These are phyloP conservation scores for Lactarius indigo DNA, from an alignment of 768 basidiomycete species.

Conservation along the genomic window DNA sequence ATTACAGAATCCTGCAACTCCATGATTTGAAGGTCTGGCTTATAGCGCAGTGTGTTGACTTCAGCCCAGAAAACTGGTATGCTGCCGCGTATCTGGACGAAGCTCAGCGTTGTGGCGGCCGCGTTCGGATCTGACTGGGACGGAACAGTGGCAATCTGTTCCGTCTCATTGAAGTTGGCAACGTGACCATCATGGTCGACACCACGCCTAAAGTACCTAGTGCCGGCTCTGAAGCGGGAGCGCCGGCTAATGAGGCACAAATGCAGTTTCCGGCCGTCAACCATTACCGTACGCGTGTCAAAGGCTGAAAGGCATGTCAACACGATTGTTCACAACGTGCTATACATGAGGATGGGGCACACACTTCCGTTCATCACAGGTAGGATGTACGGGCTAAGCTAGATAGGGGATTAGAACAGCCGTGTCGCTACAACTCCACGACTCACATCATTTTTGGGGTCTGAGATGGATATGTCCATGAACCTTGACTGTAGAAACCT, in stretches of 20 bases:
- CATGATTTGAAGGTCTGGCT: conserved; percentile 96
- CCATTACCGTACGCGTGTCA: conserved; percentile 69
- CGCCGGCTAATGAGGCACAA: conserved; percentile 90
- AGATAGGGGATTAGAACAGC: conserved; percentile 23
- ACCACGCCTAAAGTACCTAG: conserved; percentile 94
- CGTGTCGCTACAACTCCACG: not conserved
- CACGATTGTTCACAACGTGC: conserved; percentile 1
- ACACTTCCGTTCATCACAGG: conserved; percentile 93
- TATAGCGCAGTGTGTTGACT: conserved; percentile 91
- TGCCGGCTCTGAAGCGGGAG: conserved; percentile 91
- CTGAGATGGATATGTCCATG: conserved; percentile 49
- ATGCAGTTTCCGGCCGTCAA: conserved; percentile 77
- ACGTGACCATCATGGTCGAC: conserved; percentile 86
- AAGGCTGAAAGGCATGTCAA: conserved; percentile 54
- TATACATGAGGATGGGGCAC: conserved; percentile 34
- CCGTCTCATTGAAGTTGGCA: conserved; percentile 98
- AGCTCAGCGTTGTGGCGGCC: conserved; percentile 66
- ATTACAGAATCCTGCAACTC: conserved; percentile 81
- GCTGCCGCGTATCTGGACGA: conserved; percentile 91
- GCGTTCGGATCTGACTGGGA: conserved; percentile 47
- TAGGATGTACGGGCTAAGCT: conserved; percentile 88
- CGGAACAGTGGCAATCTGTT: conserved; percentile 85
- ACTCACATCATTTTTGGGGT: conserved; percentile 65
- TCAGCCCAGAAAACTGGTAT: conserved; percentile 97
- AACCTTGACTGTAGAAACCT: conserved; percentile 59